Conservation (phyloP, 2,329 filamentous ascomycete species). For the Coniella vitis region DNA sequence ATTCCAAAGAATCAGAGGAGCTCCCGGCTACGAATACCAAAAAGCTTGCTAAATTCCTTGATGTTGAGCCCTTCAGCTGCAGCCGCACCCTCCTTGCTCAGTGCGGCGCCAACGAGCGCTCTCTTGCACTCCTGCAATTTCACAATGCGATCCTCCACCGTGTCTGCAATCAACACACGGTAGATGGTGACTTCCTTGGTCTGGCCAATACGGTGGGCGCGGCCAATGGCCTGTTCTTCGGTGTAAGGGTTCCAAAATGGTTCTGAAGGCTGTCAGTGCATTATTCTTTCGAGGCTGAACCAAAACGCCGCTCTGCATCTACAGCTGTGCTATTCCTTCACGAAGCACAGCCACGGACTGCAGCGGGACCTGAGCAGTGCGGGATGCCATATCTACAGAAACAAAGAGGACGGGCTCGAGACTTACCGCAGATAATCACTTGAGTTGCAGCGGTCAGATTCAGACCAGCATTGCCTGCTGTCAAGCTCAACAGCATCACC, state of each 20-base stretch:
- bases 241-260: slow-evolving; percentile 89
- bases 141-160: slow-evolving; percentile 78
- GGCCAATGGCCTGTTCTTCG: slow-evolving; percentile 81
- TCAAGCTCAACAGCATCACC: slow-evolving; percentile 68
- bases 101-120: slow-evolving; percentile 63
- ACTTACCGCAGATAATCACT: slow-evolving; percentile 61
- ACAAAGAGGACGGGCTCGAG: no score
- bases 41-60: slow-evolving; percentile 2
- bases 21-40: no score
- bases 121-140: slow-evolving; percentile 70
- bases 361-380: no score
- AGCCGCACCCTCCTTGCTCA: slow-evolving; percentile 53
- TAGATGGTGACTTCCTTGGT: slow-evolving; percentile 64
- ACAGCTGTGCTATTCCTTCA: no score
- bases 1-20: no score
- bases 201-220: slow-evolving; percentile 79
- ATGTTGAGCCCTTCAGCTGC: neutral
- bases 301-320: no score
- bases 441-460: slow-evolving; percentile 74
- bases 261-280: slow-evolving; percentile 34
- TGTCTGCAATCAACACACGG: slow-evolving; percentile 63
- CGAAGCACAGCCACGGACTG: no score
- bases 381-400: no score
- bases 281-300: neutral
- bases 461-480: slow-evolving; percentile 73